Evolutionary conservation across 139 green algal species (phyloP), one percentile per base, ranked within the genome.

Genomic region (Chlorella sp.): DNA sequence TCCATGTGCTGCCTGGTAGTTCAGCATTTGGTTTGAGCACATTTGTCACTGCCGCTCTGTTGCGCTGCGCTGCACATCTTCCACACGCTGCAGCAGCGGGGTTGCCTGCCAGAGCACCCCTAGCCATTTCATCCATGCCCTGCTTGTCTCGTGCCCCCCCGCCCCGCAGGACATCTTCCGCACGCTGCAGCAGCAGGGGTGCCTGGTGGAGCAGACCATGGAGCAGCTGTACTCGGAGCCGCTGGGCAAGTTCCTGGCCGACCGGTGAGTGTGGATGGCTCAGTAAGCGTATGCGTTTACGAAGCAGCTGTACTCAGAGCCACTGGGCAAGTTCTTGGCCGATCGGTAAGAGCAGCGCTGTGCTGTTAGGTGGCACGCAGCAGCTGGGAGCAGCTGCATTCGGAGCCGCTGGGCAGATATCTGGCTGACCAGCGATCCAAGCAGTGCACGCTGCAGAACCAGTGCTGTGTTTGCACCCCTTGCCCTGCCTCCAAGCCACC

Each of bases 221-320:
- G 90, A 97, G 90, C 96, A 98, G 94, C 94, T 97, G 41, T 99
- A 95, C 90, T 95, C 84, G 60, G 92, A 96, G 68, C 86, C 86
- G 43, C 79, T 84, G 62, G 79, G 77, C 40, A 83, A 83, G 58
- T 83, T 83, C 60, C 58, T 83, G 77, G 77, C 77, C 20, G 77
- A 83, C 60, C 44, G 77, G 77, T 83, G 77, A 48, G 56, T 75
- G 36, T 51, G 7, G 17, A 51, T 75, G 68, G 30, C 43, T 32
- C 65, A 32, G 20, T 28, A 4, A 65, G 58, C 58, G 11, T 8
- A 17, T 30, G 58, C 3, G 58, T 8, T 32, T 14, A 26, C 5
- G 84, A 89, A 96, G 89, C 96, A 98, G 94, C 94, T 97, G 41
- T 99, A 95, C 90, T 95, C 83, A 54, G 92, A 96, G 68, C 86